Conservation (phyloP, 2,329 filamentous ascomycete species). For the Apiospora marii region DNA sequence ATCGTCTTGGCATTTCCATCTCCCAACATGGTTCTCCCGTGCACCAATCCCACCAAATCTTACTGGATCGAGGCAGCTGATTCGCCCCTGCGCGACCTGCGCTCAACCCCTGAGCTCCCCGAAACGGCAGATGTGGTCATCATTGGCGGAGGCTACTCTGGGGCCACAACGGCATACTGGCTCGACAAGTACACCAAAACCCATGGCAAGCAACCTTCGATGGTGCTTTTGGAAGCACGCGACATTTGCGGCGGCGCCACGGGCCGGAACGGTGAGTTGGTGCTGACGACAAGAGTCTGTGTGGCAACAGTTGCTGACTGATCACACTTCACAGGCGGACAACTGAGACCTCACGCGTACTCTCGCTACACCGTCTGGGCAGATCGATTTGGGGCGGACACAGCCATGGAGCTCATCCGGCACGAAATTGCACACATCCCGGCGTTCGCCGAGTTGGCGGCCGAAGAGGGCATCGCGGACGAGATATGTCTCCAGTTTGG, state of each 20-base stretch:
- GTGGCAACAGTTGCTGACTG: slow-evolving; percentile 9
- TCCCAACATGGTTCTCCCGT: slow-evolving; percentile 30
- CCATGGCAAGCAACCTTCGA: slow-evolving; percentile 29
- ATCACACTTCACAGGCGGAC: slow-evolving; percentile 27
- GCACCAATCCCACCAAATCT: slow-evolving; percentile 30
- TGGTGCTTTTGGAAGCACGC: slow-evolving; percentile 32
- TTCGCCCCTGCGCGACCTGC: slow-evolving; percentile 28
- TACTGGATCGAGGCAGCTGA: slow-evolving; percentile 33
- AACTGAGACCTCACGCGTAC: slow-evolving; percentile 37
- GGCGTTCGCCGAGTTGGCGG: slow-evolving; percentile 28
- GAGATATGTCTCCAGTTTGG: slow-evolving; percentile 41
- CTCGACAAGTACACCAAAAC: slow-evolving; percentile 36
- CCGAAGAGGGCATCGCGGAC: slow-evolving; percentile 36
- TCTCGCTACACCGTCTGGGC: slow-evolving; percentile 42
- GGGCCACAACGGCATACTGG: slow-evolving; percentile 40
- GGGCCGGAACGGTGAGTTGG: slow-evolving; percentile 36
- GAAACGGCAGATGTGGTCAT: slow-evolving; percentile 34
- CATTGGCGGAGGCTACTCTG: slow-evolving; percentile 37
- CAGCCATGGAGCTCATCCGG: slow-evolving; percentile 40
- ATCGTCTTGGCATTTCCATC: not conserved
- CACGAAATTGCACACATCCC: slow-evolving; percentile 40
- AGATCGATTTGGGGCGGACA: slow-evolving; percentile 37
- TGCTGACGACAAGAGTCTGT: not conserved
- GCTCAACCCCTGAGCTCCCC: slow-evolving; percentile 30
- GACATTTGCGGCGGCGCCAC: slow-evolving; percentile 34